Percentiles rank a stretch among this genome's conserved stretches.
phyloP scores from a whole-genome alignment of 805 yeast genomes.

The Kodamaea neixiangensis region DNA sequence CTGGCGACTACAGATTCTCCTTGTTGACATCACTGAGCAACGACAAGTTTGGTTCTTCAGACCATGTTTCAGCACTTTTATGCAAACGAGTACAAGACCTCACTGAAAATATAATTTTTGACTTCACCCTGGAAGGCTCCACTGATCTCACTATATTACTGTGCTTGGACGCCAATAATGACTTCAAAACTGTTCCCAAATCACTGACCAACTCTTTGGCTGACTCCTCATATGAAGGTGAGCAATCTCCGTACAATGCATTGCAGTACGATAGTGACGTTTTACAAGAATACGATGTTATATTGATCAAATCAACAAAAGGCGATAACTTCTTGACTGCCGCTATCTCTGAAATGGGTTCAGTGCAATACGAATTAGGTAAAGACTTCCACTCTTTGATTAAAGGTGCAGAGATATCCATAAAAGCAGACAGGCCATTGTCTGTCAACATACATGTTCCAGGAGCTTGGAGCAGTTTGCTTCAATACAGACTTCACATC shows the following conservation, averaged over 20 bases:
- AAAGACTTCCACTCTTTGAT: constrained; percentile 38
- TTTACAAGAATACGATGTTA: constrained; percentile 47
- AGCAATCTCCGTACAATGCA: constrained; percentile 48
- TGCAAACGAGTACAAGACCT: constrained; percentile 17
- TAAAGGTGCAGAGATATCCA: constrained; percentile 43
- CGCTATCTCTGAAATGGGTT: constrained; percentile 29
- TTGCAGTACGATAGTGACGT: constrained; percentile 42
- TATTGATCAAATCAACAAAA: constrained; percentile 46
- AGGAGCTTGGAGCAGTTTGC: constrained; percentile 61
- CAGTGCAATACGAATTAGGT: constrained; percentile 25
- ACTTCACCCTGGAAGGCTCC: constrained; percentile 41
- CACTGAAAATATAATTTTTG: constrained; percentile 21
- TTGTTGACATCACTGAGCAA: constrained; percentile 22
- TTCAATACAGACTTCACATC: constrained; percentile 49
- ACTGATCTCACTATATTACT: constrained; percentile 35
- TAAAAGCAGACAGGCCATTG: constrained; percentile 47
- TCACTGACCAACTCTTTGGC: constrained; percentile 44
- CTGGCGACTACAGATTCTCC: constrained; percentile 15
- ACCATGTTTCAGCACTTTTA: constrained; percentile 22
- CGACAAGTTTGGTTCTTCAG: constrained; percentile 12
- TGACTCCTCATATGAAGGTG: constrained; percentile 61
- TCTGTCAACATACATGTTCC: constrained; percentile 51
- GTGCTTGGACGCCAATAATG: constrained; percentile 49
- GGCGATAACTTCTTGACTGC: constrained; percentile 35
- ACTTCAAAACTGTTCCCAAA: constrained; percentile 49